Evolutionary conservation across 2,329 filamentous ascomycete genomes (phyloP).

Genomic region (Simplicillium aogashimaense): DNA sequence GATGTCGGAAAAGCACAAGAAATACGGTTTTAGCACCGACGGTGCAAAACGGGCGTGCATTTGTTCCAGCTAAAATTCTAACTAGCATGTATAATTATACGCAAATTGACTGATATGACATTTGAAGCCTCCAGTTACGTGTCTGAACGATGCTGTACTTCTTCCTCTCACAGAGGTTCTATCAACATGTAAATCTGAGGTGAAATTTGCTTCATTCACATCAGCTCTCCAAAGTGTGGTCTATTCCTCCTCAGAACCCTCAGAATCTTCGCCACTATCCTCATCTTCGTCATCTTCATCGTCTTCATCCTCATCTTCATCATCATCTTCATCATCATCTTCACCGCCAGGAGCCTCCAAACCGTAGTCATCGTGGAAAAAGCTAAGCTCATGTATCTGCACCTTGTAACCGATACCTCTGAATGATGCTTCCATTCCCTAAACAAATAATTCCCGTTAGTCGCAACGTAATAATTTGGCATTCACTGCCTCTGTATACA

Average conservation of each 20-base stretch:
- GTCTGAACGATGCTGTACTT: no score
- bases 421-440: conserved; percentile 71
- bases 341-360: conserved; percentile 53
- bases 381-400: conserved; percentile 60
- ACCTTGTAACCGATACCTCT: conserved; percentile 68
- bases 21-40: no score
- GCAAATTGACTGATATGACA: no score
- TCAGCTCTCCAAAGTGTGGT: no score
- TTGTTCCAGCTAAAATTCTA: no score
- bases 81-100: no score
- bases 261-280: conserved; percentile 11
- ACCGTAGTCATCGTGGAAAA: conserved; percentile 88
- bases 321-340: conserved; percentile 52
- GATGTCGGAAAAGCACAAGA: no score
- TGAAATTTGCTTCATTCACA: no score
- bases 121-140: no score
- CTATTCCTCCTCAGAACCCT: conserved; percentile 18
- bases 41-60: no score
- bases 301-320: conserved; percentile 40
- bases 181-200: no score
- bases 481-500: not conserved
- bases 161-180: no score
- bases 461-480: conserved; percentile 1
- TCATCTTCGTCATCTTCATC: conserved; percentile 31
- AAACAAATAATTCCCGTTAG: conserved; percentile 8